Evolutionary conservation across 2,329 filamentous ascomycete species (phyloP).

Genomic region (Penicillium sumatraense): DNA sequence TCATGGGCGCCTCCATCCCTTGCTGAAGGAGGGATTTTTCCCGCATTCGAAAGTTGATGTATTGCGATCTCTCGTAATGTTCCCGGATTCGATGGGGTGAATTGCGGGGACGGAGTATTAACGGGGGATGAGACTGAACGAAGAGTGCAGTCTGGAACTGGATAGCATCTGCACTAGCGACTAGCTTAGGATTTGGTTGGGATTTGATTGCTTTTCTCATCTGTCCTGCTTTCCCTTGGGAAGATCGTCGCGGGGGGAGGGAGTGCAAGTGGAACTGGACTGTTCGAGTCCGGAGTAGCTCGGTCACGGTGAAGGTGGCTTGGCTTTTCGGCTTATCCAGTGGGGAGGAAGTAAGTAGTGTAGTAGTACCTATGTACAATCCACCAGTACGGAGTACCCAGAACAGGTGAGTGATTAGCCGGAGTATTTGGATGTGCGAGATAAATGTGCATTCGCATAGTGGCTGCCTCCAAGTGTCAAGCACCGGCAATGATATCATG

Average conservation of each 20-base stretch:
- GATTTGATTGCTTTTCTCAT: not conserved
- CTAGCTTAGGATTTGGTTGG: not conserved
- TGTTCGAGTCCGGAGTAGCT: conserved; percentile 15
- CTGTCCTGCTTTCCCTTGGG: conserved; percentile 1
- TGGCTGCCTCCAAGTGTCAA: not conserved
- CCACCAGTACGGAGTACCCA: not conserved
- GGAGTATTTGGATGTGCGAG: not conserved
- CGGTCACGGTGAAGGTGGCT: conserved; percentile 15
- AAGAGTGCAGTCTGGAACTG: not conserved
- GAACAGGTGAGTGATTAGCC: not conserved
- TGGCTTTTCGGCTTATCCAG: not conserved
- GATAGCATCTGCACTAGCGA: not conserved
- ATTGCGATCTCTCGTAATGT: conserved; percentile 9
- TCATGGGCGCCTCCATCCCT: conserved; percentile 18
- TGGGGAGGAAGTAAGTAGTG: not conserved
- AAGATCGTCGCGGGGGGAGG: conserved; percentile 7
- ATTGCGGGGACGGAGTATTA: conserved; percentile 12
- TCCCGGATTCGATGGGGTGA: conserved; percentile 3
- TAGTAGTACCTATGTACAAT: not conserved
- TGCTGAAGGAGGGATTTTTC: conserved; percentile 15
- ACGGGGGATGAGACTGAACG: conserved; percentile 3
- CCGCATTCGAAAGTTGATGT: not conserved
- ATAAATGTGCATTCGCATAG: not conserved
- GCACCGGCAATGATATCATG: conserved; percentile 5
- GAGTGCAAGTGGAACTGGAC: not conserved